A percentile compares a stretch with the other conserved stretches of the same genome.
phyloP scores from a whole-genome alignment of 2,329 filamentous ascomycete genomes.

The Aspergillus uvarum region DNA sequence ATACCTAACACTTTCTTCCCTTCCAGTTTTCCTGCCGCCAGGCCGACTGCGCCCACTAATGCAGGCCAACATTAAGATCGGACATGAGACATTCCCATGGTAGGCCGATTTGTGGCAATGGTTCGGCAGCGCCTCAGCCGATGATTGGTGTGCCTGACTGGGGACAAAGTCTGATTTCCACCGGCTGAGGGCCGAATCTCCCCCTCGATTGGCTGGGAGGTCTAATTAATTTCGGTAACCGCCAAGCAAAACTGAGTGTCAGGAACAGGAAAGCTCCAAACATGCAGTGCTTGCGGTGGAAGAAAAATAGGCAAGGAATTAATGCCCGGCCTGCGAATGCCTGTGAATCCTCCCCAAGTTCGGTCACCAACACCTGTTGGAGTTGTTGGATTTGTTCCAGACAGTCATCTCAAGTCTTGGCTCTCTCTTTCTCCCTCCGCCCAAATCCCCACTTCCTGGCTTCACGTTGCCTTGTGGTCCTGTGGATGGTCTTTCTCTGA shows the following conservation, averaged over 20 bases:
- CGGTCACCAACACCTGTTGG: background rate
- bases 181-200: conserved; percentile 5
- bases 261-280: conserved; percentile 29
- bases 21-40: conserved; percentile 1
- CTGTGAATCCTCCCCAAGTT: background rate
- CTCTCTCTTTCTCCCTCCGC: background rate
- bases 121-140: conserved; percentile 11
- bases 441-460: conserved; percentile 7
- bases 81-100: conserved; percentile 22
- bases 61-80: conserved; percentile 12
- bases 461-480: conserved; percentile 11
- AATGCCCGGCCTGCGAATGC: background rate
- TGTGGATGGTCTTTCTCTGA: conserved; percentile 5
- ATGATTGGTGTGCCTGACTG: conserved; percentile 37
- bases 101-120: conserved; percentile 16
- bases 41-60: background rate
- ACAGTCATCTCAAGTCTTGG: background rate
- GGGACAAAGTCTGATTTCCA: conserved; percentile 14
- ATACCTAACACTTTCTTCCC: background rate
- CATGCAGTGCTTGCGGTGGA: conserved; percentile 7
- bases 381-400: conserved; percentile 12
- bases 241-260: conserved; percentile 25
- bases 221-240: conserved; percentile 25
- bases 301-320: conserved; percentile 6
- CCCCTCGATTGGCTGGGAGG: conserved; percentile 25